Conservation (phyloP, 306 rosid genomes). For the Rubus parviflorus region DNA sequence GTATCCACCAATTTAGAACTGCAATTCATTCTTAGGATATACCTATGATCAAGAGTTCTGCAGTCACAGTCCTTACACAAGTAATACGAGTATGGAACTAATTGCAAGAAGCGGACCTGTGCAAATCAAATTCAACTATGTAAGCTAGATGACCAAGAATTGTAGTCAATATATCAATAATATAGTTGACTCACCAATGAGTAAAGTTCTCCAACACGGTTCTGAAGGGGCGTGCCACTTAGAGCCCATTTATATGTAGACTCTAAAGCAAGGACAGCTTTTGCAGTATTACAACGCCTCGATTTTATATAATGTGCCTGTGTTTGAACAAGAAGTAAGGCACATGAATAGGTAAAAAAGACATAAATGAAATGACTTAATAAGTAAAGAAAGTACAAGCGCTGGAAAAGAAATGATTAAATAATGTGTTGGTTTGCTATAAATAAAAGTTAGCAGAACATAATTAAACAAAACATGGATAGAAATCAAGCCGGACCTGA, state of each 20-base stretch:
- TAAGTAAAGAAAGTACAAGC: neutral
- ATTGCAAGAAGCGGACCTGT: constrained; percentile 83
- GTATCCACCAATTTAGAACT: neutral
- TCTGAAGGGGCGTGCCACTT: constrained; percentile 95
- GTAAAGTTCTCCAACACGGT: constrained; percentile 81
- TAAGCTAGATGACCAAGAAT: constrained; percentile 28
- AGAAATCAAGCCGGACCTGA: neutral
- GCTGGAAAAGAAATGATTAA: neutral
- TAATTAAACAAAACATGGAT: neutral
- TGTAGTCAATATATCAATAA: neutral
- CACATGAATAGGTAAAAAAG: neutral
- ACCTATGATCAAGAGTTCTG: constrained; percentile 78
- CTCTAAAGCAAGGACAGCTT: constrained; percentile 78
- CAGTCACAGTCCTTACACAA: constrained; percentile 96
- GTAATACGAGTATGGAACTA: constrained; percentile 76
- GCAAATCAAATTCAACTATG: constrained; percentile 25
- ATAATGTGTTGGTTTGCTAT: neutral
- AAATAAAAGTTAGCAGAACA: neutral
- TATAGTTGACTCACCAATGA: constrained; percentile 58
- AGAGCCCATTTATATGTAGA: constrained; percentile 89
- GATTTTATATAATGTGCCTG: constrained; percentile 87
- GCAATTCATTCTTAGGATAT: constrained; percentile 24
- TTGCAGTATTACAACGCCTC: constrained; percentile 67
- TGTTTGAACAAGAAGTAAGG: neutral
- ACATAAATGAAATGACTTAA: neutral